phyloP scores from a whole-genome alignment of 352 stramenopile genomes.

The Pythium sp. region DNA sequence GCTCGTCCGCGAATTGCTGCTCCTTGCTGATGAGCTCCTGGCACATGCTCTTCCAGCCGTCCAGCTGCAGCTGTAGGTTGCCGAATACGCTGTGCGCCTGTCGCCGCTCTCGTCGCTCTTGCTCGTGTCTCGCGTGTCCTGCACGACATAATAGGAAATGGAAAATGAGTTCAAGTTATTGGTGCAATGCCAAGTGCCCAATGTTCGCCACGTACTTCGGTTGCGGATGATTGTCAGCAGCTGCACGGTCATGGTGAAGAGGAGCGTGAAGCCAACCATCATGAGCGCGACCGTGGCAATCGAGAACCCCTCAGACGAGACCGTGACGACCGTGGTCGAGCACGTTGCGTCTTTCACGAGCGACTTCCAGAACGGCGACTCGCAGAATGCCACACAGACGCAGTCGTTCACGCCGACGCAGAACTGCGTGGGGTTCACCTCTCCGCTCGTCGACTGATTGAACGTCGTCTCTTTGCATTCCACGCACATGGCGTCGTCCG shows the following conservation, averaged over 20 bases:
- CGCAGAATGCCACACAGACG: conserved; percentile 56
- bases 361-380: conserved; percentile 37
- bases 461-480: conserved; percentile 26
- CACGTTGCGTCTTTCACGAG: conserved; percentile 42
- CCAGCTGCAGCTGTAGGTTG: conserved; percentile 33
- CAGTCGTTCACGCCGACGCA: conserved; percentile 42
- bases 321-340: conserved; percentile 18
- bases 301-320: conserved; percentile 12
- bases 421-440: conserved; percentile 31
- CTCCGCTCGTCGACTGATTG: conserved; percentile 25
- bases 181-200: neutral
- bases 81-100: conserved; percentile 22
- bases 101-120: conserved; percentile 20
- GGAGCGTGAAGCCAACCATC: conserved; percentile 27
- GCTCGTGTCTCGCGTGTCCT: conserved; percentile 21
- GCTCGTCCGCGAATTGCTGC: conserved; percentile 32
- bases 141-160: neutral
- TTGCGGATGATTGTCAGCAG: conserved; percentile 25
- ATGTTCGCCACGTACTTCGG: conserved; percentile 23
- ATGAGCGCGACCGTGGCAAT: conserved; percentile 31
- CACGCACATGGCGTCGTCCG: conserved; percentile 30
- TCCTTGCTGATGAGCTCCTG: conserved; percentile 49
- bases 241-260: conserved; percentile 29
- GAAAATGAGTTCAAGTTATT: too few species aligned
- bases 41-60: conserved; percentile 55